phyloP scores from a whole-genome alignment of 345 rosid genomes.

The Barbarea vulgaris region DNA sequence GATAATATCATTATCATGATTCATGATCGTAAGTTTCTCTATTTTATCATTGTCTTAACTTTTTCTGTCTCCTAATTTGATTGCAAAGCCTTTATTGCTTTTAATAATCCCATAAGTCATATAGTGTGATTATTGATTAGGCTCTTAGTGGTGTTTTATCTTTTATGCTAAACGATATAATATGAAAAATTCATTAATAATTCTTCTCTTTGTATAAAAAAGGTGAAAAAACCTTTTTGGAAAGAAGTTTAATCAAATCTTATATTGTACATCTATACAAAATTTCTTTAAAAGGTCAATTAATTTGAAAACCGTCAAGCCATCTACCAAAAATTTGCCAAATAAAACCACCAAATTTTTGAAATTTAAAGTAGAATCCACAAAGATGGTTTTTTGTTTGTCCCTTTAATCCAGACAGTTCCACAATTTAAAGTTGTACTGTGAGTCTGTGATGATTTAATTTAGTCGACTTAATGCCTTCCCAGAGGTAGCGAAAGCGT shows the following conservation, averaged over 20 bases:
- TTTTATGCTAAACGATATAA: background rate
- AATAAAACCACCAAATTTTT: background rate
- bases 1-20: background rate
- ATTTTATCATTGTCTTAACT: background rate
- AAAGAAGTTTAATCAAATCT: background rate
- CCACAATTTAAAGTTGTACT: background rate
- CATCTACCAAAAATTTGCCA: background rate
- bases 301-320: background rate
- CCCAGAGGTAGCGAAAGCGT: background rate
- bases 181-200: background rate
- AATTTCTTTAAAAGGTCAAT: background rate
- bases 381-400: background rate
- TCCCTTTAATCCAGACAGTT: background rate
- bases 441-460: background rate
- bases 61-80: constrained; percentile 8
- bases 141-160: background rate
- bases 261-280: background rate
- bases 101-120: background rate
- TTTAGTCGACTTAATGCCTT: background rate
- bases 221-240: background rate
- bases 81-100: background rate
- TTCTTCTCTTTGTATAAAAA: background rate
- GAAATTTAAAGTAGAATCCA: background rate
- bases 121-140: background rate
- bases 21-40: constrained; percentile 12